Percentiles rank a stretch among this genome's conserved stretches.
Evolutionary conservation across 2,329 filamentous ascomycete genomes (phyloP).

Genomic region (Pseudogymnoascus sp.): DNA sequence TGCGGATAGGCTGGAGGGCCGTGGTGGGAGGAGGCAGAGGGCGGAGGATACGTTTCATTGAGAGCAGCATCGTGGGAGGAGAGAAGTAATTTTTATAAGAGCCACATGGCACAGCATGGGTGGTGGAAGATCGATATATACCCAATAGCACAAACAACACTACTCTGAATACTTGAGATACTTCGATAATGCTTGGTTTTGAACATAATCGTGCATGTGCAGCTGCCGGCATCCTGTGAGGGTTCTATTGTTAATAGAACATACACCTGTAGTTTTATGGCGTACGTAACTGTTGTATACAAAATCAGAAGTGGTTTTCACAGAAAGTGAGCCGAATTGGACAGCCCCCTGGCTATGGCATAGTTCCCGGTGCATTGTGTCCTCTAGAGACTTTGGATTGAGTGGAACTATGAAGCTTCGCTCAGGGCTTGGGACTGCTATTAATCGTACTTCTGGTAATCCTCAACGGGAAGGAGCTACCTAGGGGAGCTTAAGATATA

Average conservation of each 20-base stretch:
- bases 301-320: not conserved
- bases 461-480: not conserved
- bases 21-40: conserved; percentile 51
- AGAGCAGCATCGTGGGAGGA: conserved; percentile 18
- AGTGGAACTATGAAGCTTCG: not conserved
- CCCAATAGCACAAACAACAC: conserved; percentile 5
- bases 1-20: conserved; percentile 48
- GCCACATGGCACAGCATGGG: not conserved
- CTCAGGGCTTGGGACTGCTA: not conserved
- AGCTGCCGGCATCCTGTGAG: not conserved
- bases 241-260: not conserved
- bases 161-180: not conserved
- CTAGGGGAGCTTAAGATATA: not conserved
- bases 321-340: not conserved
- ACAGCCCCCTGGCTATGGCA: not conserved
- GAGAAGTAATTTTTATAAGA: not conserved
- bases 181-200: not conserved
- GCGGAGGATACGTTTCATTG: conserved; percentile 67
- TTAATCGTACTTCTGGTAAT: not conserved
- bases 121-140: not conserved
- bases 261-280: not conserved
- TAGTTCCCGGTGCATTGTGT: not conserved
- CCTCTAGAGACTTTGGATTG: not conserved
- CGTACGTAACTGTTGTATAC: not conserved
- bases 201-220: not conserved